phyloP scores from a whole-genome alignment of 2,329 filamentous ascomycete genomes.

The Neospermospora avenae region DNA sequence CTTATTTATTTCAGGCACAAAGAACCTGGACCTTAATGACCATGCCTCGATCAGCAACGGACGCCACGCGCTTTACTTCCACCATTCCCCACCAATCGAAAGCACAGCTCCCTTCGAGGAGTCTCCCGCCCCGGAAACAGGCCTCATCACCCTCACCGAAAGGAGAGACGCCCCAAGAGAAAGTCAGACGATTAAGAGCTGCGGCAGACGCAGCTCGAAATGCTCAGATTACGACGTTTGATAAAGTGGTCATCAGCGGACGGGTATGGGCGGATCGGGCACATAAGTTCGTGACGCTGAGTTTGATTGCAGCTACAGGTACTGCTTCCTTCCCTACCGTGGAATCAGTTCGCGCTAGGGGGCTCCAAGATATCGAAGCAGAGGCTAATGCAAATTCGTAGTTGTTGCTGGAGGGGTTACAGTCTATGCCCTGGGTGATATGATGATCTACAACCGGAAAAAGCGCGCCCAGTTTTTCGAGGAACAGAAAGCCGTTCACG shows the following conservation, averaged over 20 bases:
- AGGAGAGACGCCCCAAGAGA: slow-evolving; percentile 38
- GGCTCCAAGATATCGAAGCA: neutral
- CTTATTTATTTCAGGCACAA: neutral
- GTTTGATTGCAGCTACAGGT: slow-evolving; percentile 36
- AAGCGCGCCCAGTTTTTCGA: slow-evolving; percentile 62
- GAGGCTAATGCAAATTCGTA: slow-evolving; percentile 31
- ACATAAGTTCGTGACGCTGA: slow-evolving; percentile 36
- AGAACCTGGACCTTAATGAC: neutral
- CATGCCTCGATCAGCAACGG: slow-evolving; percentile 66
- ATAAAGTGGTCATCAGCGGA: slow-evolving; percentile 33
- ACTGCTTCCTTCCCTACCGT: slow-evolving; percentile 10
- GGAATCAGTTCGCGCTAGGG: neutral
- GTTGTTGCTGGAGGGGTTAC: slow-evolving; percentile 59
- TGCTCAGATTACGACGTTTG: slow-evolving; percentile 33
- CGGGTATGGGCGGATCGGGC: slow-evolving; percentile 37
- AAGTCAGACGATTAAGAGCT: slow-evolving; percentile 35
- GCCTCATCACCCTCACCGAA: slow-evolving; percentile 26
- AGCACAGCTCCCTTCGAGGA: slow-evolving; percentile 23
- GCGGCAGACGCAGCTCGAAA: slow-evolving; percentile 35
- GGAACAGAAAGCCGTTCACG: slow-evolving; percentile 42
- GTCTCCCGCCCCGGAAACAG: slow-evolving; percentile 13
- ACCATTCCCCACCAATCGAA: slow-evolving; percentile 58
- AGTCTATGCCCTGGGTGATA: slow-evolving; percentile 61
- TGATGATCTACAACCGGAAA: slow-evolving; percentile 64
- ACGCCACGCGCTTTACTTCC: slow-evolving; percentile 76